Percentiles rank a stretch among this genome's conserved stretches.
Evolutionary conservation across 768 basidiomycete species (phyloP).

Genomic region (Lactifluus echinatus): DNA sequence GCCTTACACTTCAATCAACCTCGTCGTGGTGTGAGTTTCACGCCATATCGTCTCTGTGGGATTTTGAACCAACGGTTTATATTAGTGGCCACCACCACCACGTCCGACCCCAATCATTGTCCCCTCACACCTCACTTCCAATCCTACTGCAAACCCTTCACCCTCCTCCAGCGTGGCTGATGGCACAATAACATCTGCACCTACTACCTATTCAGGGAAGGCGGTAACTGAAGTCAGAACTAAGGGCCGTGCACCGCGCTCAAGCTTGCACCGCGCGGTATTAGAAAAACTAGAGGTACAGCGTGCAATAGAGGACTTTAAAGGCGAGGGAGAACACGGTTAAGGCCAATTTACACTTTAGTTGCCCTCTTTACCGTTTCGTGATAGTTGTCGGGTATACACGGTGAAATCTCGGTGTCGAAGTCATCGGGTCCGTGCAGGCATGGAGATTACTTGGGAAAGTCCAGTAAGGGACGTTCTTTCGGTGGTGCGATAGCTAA

Average conservation of each 20-base stretch:
- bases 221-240: constrained; percentile 18
- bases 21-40: constrained; percentile 55
- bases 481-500: too few relatives aligned
- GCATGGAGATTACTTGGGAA: neutral
- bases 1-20: constrained; percentile 86
- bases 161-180: neutral
- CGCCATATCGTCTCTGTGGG: neutral
- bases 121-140: constrained; percentile 51
- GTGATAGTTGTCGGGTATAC: neutral
- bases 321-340: constrained; percentile 8
- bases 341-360: neutral
- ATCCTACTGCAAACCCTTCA: neutral
- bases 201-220: constrained; percentile 5
- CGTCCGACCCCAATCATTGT: constrained; percentile 72
- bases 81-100: constrained; percentile 79
- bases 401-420: neutral
- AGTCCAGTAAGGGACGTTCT: neutral
- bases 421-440: neutral
- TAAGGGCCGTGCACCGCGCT: constrained; percentile 28
- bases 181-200: neutral
- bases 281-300: constrained; percentile 70
- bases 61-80: neutral
- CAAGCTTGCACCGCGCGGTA: constrained; percentile 65
- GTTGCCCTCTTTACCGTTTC: neutral
- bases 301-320: constrained; percentile 51